Conservation (phyloP, 306 rosid species). For the Trifolium repens region DNA sequence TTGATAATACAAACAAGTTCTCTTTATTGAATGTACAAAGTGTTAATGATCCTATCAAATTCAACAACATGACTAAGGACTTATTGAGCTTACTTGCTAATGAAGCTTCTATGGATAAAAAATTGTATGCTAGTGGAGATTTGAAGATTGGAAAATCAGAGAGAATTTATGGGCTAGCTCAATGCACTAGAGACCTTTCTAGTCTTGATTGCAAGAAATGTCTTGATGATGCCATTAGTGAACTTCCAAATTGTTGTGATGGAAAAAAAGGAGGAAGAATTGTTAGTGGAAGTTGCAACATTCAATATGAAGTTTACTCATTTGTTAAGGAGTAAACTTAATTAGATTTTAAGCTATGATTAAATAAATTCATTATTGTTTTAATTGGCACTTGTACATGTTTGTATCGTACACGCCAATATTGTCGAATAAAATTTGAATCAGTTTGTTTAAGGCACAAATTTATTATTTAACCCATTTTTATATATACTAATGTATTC, state of each 20-base stretch:
- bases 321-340: slow-evolving; percentile 30
- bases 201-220: slow-evolving; percentile 46
- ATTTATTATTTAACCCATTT: too few species aligned
- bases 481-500: too few species aligned
- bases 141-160: slow-evolving; percentile 3
- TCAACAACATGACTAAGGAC: slow-evolving; percentile 32
- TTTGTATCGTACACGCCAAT: too few species aligned
- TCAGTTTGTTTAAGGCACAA: too few species aligned
- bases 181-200: slow-evolving; percentile 56
- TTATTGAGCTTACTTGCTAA: slow-evolving; percentile 31
- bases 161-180: slow-evolving; percentile 48
- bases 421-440: too few species aligned
- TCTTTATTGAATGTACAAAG: slow-evolving; percentile 29
- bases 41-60: slow-evolving; percentile 20
- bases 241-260: slow-evolving; percentile 49
- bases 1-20: slow-evolving; percentile 33
- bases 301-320: slow-evolving; percentile 48
- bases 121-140: slow-evolving; percentile 41
- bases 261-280: slow-evolving; percentile 52
- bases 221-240: slow-evolving; percentile 44
- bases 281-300: slow-evolving; percentile 48
- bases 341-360: too few species aligned
- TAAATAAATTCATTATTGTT: too few species aligned
- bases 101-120: slow-evolving; percentile 6
- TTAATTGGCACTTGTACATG: too few species aligned